Conservation (phyloP, 768 basidiomycete species). For the Rubroboletus pulcherrimus region DNA sequence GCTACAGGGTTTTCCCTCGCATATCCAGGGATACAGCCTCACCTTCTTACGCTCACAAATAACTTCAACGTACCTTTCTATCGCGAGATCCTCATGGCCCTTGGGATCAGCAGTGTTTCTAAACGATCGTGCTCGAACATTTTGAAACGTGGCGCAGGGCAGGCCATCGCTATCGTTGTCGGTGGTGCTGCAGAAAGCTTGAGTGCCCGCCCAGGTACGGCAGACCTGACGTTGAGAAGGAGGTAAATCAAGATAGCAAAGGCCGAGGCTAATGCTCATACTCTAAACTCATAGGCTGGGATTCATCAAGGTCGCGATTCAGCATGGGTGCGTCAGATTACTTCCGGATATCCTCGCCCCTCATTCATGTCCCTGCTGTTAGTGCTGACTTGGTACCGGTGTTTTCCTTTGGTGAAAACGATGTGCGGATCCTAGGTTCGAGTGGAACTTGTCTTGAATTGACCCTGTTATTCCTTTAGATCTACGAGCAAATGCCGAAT, state of each 20-base stretch:
- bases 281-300: constrained; percentile 55
- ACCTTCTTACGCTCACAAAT: constrained; percentile 83
- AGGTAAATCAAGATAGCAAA: constrained; percentile 38
- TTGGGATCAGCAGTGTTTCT: constrained; percentile 92
- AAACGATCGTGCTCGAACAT: constrained; percentile 90
- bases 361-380: constrained; percentile 2
- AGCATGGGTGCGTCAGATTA: constrained; percentile 60
- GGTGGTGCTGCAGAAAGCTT: constrained; percentile 96
- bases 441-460: background rate
- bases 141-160: constrained; percentile 53
- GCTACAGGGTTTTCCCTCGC: constrained; percentile 86
- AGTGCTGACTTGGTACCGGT: constrained; percentile 96
- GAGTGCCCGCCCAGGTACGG: constrained; percentile 94
- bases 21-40: constrained; percentile 90
- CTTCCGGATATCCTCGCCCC: background rate
- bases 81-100: constrained; percentile 80
- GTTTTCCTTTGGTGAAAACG: constrained; percentile 98
- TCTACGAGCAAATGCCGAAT: constrained; percentile 96
- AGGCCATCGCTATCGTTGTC: constrained; percentile 89
- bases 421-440: constrained; percentile 49
- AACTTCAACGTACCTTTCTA: constrained; percentile 95
- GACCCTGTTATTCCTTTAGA: constrained; percentile 43
- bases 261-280: background rate
- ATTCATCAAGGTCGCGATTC: constrained; percentile 93
- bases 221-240: constrained; percentile 76